Conservation (phyloP, 352 stramenopile genomes). For the Phytophthora fragariae region DNA sequence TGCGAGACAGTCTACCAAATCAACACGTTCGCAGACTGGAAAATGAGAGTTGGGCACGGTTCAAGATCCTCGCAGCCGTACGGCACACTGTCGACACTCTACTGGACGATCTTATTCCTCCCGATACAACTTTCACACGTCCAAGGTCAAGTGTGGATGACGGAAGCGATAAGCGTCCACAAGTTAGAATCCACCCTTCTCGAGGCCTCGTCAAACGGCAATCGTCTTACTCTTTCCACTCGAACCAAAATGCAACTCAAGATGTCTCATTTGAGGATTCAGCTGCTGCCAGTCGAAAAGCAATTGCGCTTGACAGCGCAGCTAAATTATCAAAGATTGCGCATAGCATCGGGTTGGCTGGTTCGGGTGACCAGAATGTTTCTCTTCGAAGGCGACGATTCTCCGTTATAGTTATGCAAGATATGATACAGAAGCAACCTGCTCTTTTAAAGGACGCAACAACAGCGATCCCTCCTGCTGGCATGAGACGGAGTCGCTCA, state of each 20-base stretch:
- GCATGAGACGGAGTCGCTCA: slow-evolving; percentile 50
- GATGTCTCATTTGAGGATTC: background rate
- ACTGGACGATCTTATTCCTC: slow-evolving; percentile 48
- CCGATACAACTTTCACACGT: slow-evolving; percentile 8
- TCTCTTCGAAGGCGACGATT: slow-evolving; percentile 8
- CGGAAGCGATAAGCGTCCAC: slow-evolving; percentile 11
- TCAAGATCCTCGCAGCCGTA: slow-evolving; percentile 49
- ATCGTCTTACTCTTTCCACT: slow-evolving; percentile 11
- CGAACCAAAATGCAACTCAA: slow-evolving; percentile 2
- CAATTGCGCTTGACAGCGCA: slow-evolving; percentile 3
- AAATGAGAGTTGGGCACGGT: slow-evolving; percentile 62
- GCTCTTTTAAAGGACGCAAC: background rate
- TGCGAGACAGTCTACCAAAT: slow-evolving; percentile 47
- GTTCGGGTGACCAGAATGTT: slow-evolving; percentile 3
- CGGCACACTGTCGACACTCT: slow-evolving; percentile 42
- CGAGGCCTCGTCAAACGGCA: slow-evolving; percentile 5
- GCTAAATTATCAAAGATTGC: slow-evolving; percentile 27
- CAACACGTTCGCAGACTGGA: slow-evolving; percentile 48
- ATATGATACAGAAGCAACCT: background rate
- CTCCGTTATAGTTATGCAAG: slow-evolving; percentile 2
- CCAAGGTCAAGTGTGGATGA: background rate
- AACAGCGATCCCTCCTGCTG: slow-evolving; percentile 1
- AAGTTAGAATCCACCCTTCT: slow-evolving; percentile 15
- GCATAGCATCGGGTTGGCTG: slow-evolving; percentile 12
- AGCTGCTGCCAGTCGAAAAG: background rate